A percentile compares a stretch with the other conserved stretches of the same genome.
Evolutionary conservation across 352 stramenopile species (phyloP).

Genomic region (Globisporangium abappressorium): DNA sequence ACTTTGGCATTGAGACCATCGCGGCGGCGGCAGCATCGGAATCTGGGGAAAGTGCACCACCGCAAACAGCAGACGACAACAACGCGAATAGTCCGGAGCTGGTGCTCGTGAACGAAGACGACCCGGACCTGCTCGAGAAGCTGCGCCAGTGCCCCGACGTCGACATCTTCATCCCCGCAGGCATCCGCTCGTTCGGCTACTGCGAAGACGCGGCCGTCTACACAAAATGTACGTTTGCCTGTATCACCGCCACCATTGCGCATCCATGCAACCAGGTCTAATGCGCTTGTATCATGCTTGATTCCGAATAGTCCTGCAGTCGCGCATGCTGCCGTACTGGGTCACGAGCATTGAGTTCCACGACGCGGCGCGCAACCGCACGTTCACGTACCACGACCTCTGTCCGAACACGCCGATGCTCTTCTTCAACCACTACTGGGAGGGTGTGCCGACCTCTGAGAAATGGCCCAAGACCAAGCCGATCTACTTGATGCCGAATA

Average conservation of each 20-base stretch:
- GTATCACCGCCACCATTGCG: background rate
- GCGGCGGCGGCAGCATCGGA: background rate
- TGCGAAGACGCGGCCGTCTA: conserved; percentile 68
- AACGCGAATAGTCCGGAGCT: conserved; percentile 18
- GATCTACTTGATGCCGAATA: conserved; percentile 49
- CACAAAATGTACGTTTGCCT: conserved; percentile 42
- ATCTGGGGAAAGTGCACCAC: background rate
- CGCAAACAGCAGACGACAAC: conserved; percentile 8
- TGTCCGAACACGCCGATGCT: conserved; percentile 48
- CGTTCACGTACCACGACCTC: conserved; percentile 48
- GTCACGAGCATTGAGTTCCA: conserved; percentile 36
- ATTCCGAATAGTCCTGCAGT: conserved; percentile 30
- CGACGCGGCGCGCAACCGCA: conserved; percentile 22
- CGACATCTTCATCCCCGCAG: conserved; percentile 55
- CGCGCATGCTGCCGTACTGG: conserved; percentile 45
- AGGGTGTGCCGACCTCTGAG: conserved; percentile 22
- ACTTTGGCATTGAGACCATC: conserved; percentile 17
- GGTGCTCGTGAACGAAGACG: conserved; percentile 21
- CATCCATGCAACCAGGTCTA: background rate
- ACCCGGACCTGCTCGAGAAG: conserved; percentile 39
- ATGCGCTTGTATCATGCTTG: background rate
- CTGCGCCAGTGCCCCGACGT: conserved; percentile 50
- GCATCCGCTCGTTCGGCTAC: conserved; percentile 55
- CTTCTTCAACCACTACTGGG: conserved; percentile 66
- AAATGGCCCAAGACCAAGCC: conserved; percentile 36